phyloP scores from a whole-genome alignment of 2,329 filamentous ascomycete genomes.

The Fulvia fulva region DNA sequence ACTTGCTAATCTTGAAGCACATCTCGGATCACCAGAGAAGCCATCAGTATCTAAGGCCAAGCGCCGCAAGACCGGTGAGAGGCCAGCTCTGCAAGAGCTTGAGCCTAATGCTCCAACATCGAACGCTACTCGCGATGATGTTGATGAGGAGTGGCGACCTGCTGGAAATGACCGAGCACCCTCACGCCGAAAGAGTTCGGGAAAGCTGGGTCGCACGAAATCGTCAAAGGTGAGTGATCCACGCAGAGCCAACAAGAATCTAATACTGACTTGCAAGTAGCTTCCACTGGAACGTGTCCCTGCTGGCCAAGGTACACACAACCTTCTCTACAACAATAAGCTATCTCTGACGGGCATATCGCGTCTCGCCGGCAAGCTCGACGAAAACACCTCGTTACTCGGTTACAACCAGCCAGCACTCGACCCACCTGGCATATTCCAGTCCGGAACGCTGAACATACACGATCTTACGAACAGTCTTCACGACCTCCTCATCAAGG shows the following conservation, averaged over 20 bases:
- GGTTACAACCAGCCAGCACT: slow-evolving; percentile 26
- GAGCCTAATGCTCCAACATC: slow-evolving; percentile 20
- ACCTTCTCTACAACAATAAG: slow-evolving; percentile 8
- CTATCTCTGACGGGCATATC: slow-evolving; percentile 4
- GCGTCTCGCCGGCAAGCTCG: slow-evolving; percentile 8
- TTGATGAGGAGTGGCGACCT: slow-evolving; percentile 14
- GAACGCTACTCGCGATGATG: background rate
- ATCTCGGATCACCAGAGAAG: slow-evolving; percentile 9
- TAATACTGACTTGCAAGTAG: slow-evolving; percentile 3
- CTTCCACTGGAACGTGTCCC: slow-evolving; percentile 40
- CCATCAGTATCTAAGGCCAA: slow-evolving; percentile 13
- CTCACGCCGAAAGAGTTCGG: background rate
- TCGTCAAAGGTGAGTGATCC: background rate
- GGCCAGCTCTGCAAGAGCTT: slow-evolving; percentile 22
- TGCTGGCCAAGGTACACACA: slow-evolving; percentile 21
- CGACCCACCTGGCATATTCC: slow-evolving; percentile 8
- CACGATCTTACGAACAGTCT: slow-evolving; percentile 12
- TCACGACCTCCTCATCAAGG: slow-evolving; percentile 13
- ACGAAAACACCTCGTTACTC: slow-evolving; percentile 19
- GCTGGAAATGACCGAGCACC: background rate
- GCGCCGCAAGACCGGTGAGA: slow-evolving; percentile 25
- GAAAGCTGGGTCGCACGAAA: background rate
- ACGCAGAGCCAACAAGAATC: background rate
- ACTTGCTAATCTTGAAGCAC: slow-evolving; percentile 17
- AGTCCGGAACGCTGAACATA: slow-evolving; percentile 7